Percentiles rank a stretch among this genome's conserved stretches.
Conservation (phyloP, 2,329 filamentous ascomycete species). For the Hymenoscyphus occultus region DNA sequence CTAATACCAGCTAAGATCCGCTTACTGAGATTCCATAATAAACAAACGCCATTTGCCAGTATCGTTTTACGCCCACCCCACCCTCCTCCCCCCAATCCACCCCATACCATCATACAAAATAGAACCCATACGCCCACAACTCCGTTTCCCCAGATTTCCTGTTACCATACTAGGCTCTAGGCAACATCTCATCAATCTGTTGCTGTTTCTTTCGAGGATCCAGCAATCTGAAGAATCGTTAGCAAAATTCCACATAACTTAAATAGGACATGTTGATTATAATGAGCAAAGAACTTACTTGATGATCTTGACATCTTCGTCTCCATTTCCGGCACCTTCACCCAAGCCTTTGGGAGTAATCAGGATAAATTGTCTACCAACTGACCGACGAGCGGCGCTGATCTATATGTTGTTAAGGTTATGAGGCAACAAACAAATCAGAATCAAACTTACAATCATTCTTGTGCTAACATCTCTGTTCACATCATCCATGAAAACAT, state of each 20-base stretch:
- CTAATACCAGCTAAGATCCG: not conserved
- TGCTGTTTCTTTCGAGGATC: slow-evolving; percentile 52
- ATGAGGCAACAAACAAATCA: slow-evolving; percentile 13
- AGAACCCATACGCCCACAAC: not conserved
- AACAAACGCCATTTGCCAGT: not conserved
- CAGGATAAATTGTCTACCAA: slow-evolving; percentile 92
- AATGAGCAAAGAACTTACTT: slow-evolving; percentile 47
- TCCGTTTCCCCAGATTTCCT: not conserved
- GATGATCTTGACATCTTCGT: slow-evolving; percentile 74
- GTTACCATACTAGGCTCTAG: slow-evolving; percentile 10
- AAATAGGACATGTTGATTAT: no score
- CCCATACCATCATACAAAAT: not conserved
- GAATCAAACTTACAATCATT: slow-evolving; percentile 68
- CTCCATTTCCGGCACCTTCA: slow-evolving; percentile 53
- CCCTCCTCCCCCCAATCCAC: no score
- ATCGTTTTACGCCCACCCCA: not conserved
- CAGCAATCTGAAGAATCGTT: slow-evolving; percentile 44
- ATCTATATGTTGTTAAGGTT: slow-evolving; percentile 52
- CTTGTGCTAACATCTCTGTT: slow-evolving; percentile 91
- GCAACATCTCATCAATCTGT: slow-evolving; percentile 30
- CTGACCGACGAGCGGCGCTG: slow-evolving; percentile 75
- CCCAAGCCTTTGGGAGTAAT: slow-evolving; percentile 88
- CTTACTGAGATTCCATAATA: not conserved
- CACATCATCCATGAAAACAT: slow-evolving; percentile 98
- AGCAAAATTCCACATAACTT: slow-evolving; percentile 1